Evolutionary conservation across 2,329 filamentous ascomycete genomes (phyloP), one percentile per base, ranked within the genome.

Genomic region (Didymella keratinophila): DNA sequence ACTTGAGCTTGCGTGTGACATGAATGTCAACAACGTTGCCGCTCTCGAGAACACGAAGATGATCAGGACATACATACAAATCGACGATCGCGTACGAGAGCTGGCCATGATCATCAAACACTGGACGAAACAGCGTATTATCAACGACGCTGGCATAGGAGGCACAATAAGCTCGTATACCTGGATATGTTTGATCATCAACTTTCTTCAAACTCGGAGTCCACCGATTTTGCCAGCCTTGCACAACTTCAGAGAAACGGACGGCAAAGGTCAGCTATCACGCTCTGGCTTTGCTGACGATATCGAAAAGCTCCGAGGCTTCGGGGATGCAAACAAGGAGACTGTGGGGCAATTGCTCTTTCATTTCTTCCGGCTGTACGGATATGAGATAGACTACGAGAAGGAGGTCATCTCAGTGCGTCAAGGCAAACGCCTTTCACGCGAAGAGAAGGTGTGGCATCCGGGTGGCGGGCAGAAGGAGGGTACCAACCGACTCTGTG

Each of bases 161-260:
- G 93, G 92, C 56, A 99, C 95, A 7, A 83, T 99, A 60, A 98
- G 94, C 78, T 99, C 95, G 18, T 99, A 99, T 75, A 97, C 95
- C 21, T 99, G 95, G 95, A 98, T 98, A 74, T 99, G 95, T 78
- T 87, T 99, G 83, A 96, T 98, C 66, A 90, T 99, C 74, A 96
- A 93, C 67, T 99, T 98, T 72, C 84, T 99, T 25, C 95, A 99
- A 78, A 90, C 92, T 50, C 88, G 93, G 69, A 84, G 89, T 59
- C 91, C 92, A 16, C 91, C 94, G 0, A 86, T 99, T 53, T 79
- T 99, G 21, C 95, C 95, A 4, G 87, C 91, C 16, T 82, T 99
- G 32, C 95, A 98, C 74, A 89, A 93, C 71, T 84, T 89, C 66
- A 81, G 88, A 64, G 86, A 86, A 67, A 80, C 85, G 52, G 79